Conservation (phyloP, 2,329 filamentous ascomycete genomes). For the Neonectria ditissima region DNA sequence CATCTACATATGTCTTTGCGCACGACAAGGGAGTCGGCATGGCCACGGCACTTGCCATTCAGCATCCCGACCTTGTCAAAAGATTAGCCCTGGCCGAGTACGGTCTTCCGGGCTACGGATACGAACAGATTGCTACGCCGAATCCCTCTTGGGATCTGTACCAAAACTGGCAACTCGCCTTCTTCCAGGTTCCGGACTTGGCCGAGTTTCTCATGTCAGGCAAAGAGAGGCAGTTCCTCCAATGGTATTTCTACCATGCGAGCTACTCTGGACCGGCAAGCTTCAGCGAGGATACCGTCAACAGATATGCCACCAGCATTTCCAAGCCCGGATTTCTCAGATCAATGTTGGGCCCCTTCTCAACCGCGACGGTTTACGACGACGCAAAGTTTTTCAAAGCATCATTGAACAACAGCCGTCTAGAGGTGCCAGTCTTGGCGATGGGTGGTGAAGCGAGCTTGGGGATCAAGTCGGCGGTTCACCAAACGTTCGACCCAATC, state of each 20-base stretch:
- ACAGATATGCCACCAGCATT: conserved; percentile 54
- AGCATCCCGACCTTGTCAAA: conserved; percentile 51
- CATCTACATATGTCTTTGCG: conserved; percentile 55
- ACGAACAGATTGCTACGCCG: conserved; percentile 47
- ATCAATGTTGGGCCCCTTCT: conserved; percentile 54
- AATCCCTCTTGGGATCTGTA: conserved; percentile 55
- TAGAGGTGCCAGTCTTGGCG: conserved; percentile 37
- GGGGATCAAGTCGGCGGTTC: conserved; percentile 22
- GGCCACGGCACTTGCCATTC: conserved; percentile 54
- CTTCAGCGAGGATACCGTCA: conserved; percentile 53
- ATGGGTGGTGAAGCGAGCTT: conserved; percentile 46
- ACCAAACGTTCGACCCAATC: conserved; percentile 21
- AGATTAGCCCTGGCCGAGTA: conserved; percentile 55
- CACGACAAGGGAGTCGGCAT: conserved; percentile 61
- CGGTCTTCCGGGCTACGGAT: conserved; percentile 56
- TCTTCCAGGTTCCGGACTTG: conserved; percentile 60
- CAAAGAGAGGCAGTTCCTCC: conserved; percentile 55
- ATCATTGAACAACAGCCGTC: conserved; percentile 32
- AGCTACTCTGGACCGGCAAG: conserved; percentile 55
- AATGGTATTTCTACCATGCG: conserved; percentile 60
- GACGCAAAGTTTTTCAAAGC: conserved; percentile 53
- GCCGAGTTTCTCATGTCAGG: conserved; percentile 59
- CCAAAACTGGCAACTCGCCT: conserved; percentile 55
- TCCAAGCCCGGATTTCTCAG: conserved; percentile 58
- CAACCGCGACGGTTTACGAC: conserved; percentile 44